Evolutionary conservation across 768 basidiomycete genomes (phyloP), one percentile per base, ranked within the genome.

Genomic region (Amanita polypyramis): DNA sequence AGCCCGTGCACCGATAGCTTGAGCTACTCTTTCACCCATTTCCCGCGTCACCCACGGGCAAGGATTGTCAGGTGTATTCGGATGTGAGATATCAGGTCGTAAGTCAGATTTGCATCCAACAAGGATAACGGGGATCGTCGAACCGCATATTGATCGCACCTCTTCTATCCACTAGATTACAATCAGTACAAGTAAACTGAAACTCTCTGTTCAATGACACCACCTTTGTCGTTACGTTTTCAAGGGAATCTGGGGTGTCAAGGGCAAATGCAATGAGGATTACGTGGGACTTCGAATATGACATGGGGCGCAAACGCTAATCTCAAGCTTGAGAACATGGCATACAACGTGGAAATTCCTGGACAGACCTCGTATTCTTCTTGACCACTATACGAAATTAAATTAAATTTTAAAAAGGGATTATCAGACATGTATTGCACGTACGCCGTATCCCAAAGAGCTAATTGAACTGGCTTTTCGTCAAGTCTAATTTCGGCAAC

Each of bases 381-480:
- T 70, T 97, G 94, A 39, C 95, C 94, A 59, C 94, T 96, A 61
- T 36, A 15, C 39, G 45, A 50, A 50, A 32, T 30, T 49, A 47
- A 56, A 53, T 52, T 27, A 27, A 27, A 27, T 7, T n/a, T n/a
- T n/a, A n/a, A n/a, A n/a, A 52, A 51, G 38, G 21, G 12, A 23
- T 12, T 14, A 40, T 36, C 21, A 54, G 49, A 44, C 44, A 53
- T 36, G 40, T 33, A 45, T 25, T 36, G 52, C 36, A 34, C 54
- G 15, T 64, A 96, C 94, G 96, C 96, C 47, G 96, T 98, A 75
- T 99, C 96, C 96, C 96, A 98, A 37, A 98, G 68, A 35, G 96
- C 95, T 50, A 98, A 68, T 64, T 98, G 94, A 14, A 99, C 91
- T 32, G 94, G 90, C 66, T 98, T 98, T 55, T 93, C 93, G 65